These are phyloP conservation scores for Colletotrichum zoysiae DNA, from an alignment of 2,329 filamentous ascomycete species.

Conservation along the genomic window DNA sequence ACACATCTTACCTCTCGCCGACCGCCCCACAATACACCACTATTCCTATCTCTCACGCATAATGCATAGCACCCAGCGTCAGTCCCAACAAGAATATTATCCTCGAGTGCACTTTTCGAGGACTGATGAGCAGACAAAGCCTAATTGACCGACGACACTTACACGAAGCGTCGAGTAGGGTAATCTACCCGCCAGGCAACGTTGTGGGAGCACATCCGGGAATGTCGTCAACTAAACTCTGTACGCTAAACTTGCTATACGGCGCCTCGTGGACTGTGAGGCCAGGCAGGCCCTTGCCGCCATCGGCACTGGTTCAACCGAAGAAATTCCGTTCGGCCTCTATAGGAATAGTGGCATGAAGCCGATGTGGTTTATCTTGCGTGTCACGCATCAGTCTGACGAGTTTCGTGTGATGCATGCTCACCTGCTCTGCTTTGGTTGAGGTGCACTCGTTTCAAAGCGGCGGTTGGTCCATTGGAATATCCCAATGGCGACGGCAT, in stretches of 20 bases:
- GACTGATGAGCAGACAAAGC: background rate
- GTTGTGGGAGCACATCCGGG: background rate
- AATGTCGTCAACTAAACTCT: background rate
- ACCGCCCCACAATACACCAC: slow-evolving; percentile 30
- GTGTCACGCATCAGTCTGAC: background rate
- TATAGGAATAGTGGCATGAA: background rate
- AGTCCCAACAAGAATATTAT: background rate
- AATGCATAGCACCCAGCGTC: background rate
- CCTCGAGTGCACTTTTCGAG: background rate
- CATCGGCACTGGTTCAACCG: background rate
- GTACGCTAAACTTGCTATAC: background rate
- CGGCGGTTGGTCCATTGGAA: background rate
- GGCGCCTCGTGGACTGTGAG: background rate
- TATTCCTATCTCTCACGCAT: slow-evolving; percentile 2
- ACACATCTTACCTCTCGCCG: slow-evolving; percentile 18
- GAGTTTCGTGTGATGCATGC: background rate
- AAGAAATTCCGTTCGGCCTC: background rate
- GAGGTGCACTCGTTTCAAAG: background rate
- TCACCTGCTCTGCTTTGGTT: too few species aligned
- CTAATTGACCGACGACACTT: background rate
- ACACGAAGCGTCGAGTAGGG: background rate
- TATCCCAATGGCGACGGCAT: background rate
- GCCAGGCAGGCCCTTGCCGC: background rate
- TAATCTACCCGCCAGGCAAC: background rate
- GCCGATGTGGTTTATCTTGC: background rate